Percentiles rank a stretch among this genome's conserved stretches.
Conservation (phyloP, 148 eudicot species). For the Nepenthes mirabilis region DNA sequence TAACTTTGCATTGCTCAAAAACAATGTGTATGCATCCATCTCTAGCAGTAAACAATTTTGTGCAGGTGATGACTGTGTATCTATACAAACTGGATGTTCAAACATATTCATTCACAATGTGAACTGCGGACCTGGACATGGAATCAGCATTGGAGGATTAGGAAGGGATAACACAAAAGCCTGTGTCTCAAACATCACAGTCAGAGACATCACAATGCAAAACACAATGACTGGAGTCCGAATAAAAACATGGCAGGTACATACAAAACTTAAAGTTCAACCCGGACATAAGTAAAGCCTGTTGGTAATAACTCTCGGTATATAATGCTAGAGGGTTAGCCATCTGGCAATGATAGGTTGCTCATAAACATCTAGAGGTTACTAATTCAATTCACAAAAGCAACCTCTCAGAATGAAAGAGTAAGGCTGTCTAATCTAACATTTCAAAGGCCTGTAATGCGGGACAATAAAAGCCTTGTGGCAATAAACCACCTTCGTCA, state of each 20-base stretch:
- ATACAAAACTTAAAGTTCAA: neutral
- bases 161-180: conserved; percentile 77
- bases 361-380: too few relatives aligned
- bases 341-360: too few relatives aligned
- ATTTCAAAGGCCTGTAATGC: too few relatives aligned
- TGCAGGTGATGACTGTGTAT: conserved; percentile 95
- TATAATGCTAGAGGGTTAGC: too few relatives aligned
- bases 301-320: too few relatives aligned
- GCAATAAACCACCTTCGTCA: too few relatives aligned
- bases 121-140: conserved; percentile 98
- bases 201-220: conserved; percentile 52
- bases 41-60: conserved; percentile 8
- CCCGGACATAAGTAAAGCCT: too few relatives aligned
- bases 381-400: too few relatives aligned
- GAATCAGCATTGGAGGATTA: conserved; percentile 91
- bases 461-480: too few relatives aligned
- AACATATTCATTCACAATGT: conserved; percentile 66
- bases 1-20: neutral
- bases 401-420: too few relatives aligned
- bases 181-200: conserved; percentile 81
- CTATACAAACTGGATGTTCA: conserved; percentile 84
- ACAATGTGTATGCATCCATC: neutral
- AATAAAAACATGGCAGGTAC: conserved; percentile 99
- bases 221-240: conserved; percentile 90
- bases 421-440: too few relatives aligned